phyloP scores from a whole-genome alignment of 2,329 filamentous ascomycete genomes.

The Plectosphaerella sp. region DNA sequence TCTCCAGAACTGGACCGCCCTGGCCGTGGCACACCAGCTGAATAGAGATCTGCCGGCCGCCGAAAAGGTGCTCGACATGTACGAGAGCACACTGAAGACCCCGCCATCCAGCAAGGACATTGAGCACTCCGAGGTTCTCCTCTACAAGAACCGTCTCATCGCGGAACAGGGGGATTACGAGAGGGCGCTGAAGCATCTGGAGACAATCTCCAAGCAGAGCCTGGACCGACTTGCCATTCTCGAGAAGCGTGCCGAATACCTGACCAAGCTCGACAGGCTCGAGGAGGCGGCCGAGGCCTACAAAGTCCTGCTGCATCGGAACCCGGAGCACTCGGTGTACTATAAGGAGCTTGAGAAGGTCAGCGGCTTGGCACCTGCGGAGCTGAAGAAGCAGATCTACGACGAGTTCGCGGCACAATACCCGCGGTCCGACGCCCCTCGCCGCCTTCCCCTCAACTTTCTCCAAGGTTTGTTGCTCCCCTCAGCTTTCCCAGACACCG shows the following conservation, averaged over 20 bases:
- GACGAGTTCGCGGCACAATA: constrained; percentile 75
- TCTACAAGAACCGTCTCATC: constrained; percentile 96
- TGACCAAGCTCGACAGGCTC: constrained; percentile 70
- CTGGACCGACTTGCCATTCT: constrained; percentile 81
- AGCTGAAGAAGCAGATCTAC: constrained; percentile 67
- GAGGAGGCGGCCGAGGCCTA: constrained; percentile 82
- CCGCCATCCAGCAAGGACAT: constrained; percentile 73
- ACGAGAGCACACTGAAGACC: constrained; percentile 87
- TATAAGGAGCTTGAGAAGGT: constrained; percentile 70
- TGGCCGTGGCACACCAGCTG: constrained; percentile 89
- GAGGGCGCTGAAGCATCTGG: constrained; percentile 80
- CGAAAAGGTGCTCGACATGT: constrained; percentile 85
- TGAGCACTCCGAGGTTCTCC: constrained; percentile 86
- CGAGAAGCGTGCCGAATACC: constrained; percentile 81
- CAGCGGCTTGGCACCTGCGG: constrained; percentile 53
- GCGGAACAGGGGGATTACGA: constrained; percentile 81
- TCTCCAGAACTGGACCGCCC: constrained; percentile 94
- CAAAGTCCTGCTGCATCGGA: constrained; percentile 74
- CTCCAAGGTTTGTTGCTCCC: constrained; percentile 54
- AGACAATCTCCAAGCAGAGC: constrained; percentile 70
- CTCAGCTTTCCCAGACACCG: neutral
- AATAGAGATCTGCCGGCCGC: constrained; percentile 81
- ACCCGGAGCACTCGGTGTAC: constrained; percentile 82
- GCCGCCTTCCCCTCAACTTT: constrained; percentile 85
- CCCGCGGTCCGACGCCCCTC: constrained; percentile 78